Evolutionary conservation across 164 flowering plant genomes (phyloP), one percentile per base, ranked within the genome.

Genomic region (Stephania yunnanensis): DNA sequence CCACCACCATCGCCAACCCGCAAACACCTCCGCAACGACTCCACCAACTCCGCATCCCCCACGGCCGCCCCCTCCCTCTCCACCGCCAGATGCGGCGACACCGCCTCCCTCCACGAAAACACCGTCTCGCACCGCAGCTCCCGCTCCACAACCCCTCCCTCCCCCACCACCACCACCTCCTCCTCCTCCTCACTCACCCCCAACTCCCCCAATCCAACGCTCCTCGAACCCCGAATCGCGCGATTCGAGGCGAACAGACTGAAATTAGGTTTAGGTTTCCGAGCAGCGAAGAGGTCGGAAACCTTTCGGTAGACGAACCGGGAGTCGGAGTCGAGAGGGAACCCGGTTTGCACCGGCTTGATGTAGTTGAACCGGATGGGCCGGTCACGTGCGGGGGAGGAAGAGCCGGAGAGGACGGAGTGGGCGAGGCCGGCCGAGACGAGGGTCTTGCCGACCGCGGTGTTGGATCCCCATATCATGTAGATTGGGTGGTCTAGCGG

Each of bases 311-410:
- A 87, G 74, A 93, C 85, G 78, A 86, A 95, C 46, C 82, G 86
- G 45, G 98, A 89, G 74, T 95, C 99, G 52, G 99, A 95, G 17
- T 95, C 99, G 69, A 83, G 46, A n/a, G 97, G 98, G 77, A 88
- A 95, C 10, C 99, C 98, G 15, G 99, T 93, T 65, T 95, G 98
- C 77, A 95, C 75, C 5, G 99, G 99, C 76, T 95, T 95, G 70
- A 91, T 81, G 85, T 93, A 95, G 76, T 80, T 67, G 83, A 92
- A 87, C 36, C 80, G 83, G 66, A 78, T 30, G 10, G 80, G 80
- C 5, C 10, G 71, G 53, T 74, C 73, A 12, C 69, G 7, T n/a
- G 72, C 2, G 64, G 80, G 25, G 25, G 25, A 25, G 25, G 25
- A 50, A 61, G 76, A 64, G 7, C 80, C 64, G 9, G 86, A 82